Evolutionary conservation across 176 grass and related monocot genomes (phyloP).

Genomic region (Oryza longistaminata): DNA sequence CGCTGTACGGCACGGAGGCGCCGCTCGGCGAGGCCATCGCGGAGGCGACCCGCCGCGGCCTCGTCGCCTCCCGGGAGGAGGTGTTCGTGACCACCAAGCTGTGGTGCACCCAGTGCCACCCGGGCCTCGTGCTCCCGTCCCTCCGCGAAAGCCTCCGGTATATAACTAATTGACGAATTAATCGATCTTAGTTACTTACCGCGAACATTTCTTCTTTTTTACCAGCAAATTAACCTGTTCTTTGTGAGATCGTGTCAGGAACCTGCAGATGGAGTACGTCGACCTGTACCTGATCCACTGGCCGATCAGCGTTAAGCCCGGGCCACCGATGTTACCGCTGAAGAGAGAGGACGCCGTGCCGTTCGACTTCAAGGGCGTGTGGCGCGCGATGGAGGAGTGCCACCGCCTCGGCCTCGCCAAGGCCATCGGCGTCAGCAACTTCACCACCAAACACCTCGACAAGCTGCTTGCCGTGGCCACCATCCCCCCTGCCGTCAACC

Average conservation of each 20-base stretch:
- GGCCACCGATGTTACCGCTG: background rate
- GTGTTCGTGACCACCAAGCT: conserved; percentile 83
- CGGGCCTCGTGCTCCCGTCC: conserved; percentile 53
- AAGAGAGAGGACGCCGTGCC: conserved; percentile 46
- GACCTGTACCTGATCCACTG: conserved; percentile 74
- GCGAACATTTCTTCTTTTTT: no score
- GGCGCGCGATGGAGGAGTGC: conserved; percentile 68
- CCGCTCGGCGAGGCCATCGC: conserved; percentile 46
- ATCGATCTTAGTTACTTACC: no score
- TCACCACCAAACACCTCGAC: conserved; percentile 54
- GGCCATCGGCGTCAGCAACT: conserved; percentile 75
- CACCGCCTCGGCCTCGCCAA: conserved; percentile 54
- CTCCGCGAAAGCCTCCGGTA: conserved; percentile 54
- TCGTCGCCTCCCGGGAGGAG: conserved; percentile 51
- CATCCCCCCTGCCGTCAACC: conserved; percentile 59
- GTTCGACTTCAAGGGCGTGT: conserved; percentile 56
- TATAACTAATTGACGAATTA: background rate
- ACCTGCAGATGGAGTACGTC: conserved; percentile 67
- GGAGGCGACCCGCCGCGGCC: conserved; percentile 35
- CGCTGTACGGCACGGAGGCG: background rate
- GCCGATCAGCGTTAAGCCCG: conserved; percentile 51
- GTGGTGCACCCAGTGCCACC: conserved; percentile 65
- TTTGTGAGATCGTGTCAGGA: conserved; percentile 17
- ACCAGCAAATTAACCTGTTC: background rate
- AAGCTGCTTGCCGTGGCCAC: conserved; percentile 34